phyloP scores from a whole-genome alignment of 345 rosid species.

The Acer yangbiense region DNA sequence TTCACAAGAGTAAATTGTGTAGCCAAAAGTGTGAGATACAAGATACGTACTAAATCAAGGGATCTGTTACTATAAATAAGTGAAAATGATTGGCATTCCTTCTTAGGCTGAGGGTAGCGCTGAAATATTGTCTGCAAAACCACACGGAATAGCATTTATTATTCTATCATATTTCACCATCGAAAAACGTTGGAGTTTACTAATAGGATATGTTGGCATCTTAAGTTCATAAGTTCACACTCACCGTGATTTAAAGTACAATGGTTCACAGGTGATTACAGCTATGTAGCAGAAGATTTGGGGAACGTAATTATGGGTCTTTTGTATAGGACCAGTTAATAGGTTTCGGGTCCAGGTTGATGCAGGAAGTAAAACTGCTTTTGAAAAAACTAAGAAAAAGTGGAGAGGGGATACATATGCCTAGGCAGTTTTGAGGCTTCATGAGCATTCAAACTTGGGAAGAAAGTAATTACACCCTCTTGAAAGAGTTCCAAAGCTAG shows the following conservation, averaged over 20 bases:
- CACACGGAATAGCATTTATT: not conserved
- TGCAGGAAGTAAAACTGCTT: too few species aligned
- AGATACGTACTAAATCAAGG: conserved; percentile 61
- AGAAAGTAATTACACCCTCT: too few species aligned
- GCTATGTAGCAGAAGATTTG: too few species aligned
- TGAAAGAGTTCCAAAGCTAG: too few species aligned
- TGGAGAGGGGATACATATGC: too few species aligned
- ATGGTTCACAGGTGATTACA: too few species aligned
- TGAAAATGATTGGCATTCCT: conserved; percentile 82
- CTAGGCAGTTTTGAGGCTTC: too few species aligned
- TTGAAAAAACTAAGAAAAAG: too few species aligned
- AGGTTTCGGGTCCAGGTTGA: too few species aligned
- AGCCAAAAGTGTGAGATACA: conserved; percentile 10
- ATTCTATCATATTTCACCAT: not conserved
- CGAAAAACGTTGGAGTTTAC: not conserved
- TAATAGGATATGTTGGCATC: not conserved
- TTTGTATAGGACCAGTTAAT: too few species aligned
- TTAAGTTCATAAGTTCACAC: not conserved
- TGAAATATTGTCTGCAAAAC: conserved; percentile 69
- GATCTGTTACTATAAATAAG: conserved; percentile 73
- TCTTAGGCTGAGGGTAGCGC: conserved; percentile 72
- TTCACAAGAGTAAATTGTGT: not conserved
- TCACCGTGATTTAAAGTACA: not conserved
- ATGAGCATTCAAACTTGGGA: too few species aligned
- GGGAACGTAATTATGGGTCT: too few species aligned